Evolutionary conservation across 306 rosid genomes (phyloP), one percentile per base, ranked within the genome.

Genomic region (Gleditsia sinensis): DNA sequence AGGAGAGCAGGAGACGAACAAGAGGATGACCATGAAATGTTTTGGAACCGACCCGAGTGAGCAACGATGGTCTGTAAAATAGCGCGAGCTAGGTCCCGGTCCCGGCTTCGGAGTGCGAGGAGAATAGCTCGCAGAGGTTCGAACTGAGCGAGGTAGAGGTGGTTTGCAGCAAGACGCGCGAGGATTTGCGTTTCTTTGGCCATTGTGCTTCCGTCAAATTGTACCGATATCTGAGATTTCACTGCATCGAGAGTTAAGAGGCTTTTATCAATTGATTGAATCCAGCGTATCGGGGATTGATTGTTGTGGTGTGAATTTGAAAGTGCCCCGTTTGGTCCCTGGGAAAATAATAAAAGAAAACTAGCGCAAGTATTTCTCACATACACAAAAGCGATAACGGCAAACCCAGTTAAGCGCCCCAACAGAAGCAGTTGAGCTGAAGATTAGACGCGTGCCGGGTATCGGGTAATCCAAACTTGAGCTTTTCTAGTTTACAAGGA

Each of bases 101-200:
- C 78, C 1, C 91, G 91, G 14, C 88, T 75, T 13, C 96, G 88
- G 67, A 91, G 95, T 4, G 92, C 94, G 43, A 87, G 75, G 54
- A 94, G 77, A 57, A 88, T 81, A 24, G 94, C 97, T 3, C 97
- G 92, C 40, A 94, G 74, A 43, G 98, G 97, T 82, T 91, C 97
- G 78, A 89, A 94, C 80, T 91, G 94, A 24, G 92, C 96, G 2
- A 94, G 88, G 79, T 73, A 81, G 50, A 94, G 96, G 67, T 94
- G 94, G 80, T 94, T 94, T 1, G 97, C 96, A 9, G 89, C 94
- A 7, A 94, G 88, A 72, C 97, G 90, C n/a, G 91, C 78, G 27
- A 94, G 94, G 53, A 90, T 85, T 82, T 94, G 87, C 24, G 92
- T 83, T 81, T 94, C 97, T 71, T 82, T 87, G 73, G 87, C 87